A percentile compares a stretch with the other conserved stretches of the same genome.
phyloP scores from a whole-genome alignment of 2,329 filamentous ascomycete species.

The Cladophialophora carrionii region DNA sequence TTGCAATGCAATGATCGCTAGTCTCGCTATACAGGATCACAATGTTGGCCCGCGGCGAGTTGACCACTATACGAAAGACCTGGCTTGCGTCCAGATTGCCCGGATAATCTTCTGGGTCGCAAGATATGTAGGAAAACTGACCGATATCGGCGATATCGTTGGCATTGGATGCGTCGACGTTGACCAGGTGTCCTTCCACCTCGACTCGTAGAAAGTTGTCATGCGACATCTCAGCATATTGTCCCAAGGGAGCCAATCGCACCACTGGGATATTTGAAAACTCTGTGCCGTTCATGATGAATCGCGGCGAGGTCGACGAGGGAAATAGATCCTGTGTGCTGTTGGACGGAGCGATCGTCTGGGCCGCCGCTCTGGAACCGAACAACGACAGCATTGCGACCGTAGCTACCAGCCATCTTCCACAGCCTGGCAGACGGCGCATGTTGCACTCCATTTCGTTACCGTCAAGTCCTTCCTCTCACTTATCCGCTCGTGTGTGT shows the following conservation, averaged over 20 bases:
- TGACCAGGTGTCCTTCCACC: conserved; percentile 32
- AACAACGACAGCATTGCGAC: conserved; percentile 22
- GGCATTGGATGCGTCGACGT: conserved; percentile 34
- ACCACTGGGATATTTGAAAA: conserved; percentile 25
- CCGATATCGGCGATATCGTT: conserved; percentile 27
- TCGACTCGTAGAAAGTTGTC: conserved; percentile 26
- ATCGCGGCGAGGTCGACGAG: conserved; percentile 31
- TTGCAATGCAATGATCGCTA: conserved; percentile 46
- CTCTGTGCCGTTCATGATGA: conserved; percentile 36
- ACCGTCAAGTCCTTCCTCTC: conserved; percentile 7
- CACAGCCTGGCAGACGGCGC: background rate
- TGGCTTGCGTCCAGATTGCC: conserved; percentile 45
- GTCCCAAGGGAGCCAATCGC: conserved; percentile 32
- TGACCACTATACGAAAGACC: conserved; percentile 44
- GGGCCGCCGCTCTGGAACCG: conserved; percentile 23
- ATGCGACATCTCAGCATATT: conserved; percentile 33
- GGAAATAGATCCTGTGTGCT: conserved; percentile 33
- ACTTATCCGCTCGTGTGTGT: background rate
- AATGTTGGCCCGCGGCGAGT: conserved; percentile 40
- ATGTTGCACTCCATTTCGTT: conserved; percentile 10
- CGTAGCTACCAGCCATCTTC: conserved; percentile 19
- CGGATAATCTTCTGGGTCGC: conserved; percentile 47
- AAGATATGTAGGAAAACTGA: conserved; percentile 47
- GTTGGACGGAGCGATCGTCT: conserved; percentile 35
- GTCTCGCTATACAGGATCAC: conserved; percentile 49